A percentile compares a stretch with the other conserved stretches of the same genome.
Evolutionary conservation across 2,329 filamentous ascomycete genomes (phyloP).

Genomic region (Hypocrella siamensis): DNA sequence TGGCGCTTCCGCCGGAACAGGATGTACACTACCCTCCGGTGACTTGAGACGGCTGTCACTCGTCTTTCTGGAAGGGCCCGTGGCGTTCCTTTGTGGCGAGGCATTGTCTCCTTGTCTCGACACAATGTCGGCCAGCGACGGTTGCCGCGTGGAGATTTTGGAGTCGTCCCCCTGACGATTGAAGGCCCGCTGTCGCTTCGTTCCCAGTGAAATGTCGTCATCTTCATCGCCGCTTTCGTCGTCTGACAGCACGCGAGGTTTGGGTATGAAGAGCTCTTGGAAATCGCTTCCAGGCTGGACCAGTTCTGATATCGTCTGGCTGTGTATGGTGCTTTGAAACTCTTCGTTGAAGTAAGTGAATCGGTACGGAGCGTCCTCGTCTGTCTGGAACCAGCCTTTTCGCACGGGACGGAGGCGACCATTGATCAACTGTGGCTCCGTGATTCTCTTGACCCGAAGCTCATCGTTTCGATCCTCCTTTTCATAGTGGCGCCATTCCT

Average conservation of each 20-base stretch:
- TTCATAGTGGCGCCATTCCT: conserved; percentile 82
- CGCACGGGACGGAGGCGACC: conserved; percentile 72
- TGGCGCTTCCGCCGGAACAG: conserved; percentile 2
- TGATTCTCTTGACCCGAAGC: conserved; percentile 77
- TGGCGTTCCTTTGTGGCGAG: conserved; percentile 15
- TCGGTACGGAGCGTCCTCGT: conserved; percentile 81
- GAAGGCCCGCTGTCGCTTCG: conserved; percentile 10
- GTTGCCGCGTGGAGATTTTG: conserved; percentile 27
- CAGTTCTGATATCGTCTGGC: conserved; percentile 85
- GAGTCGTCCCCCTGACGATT: conserved; percentile 21
- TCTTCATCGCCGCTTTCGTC: conserved; percentile 52
- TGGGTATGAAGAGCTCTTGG: conserved; percentile 76
- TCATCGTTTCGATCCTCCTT: conserved; percentile 71
- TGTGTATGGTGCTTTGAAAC: conserved; percentile 89
- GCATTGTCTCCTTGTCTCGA: conserved; percentile 12
- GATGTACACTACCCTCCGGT: conserved; percentile 11
- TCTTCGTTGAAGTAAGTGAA: conserved; percentile 99
- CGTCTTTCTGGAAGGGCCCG: conserved; percentile 25
- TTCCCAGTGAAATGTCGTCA: conserved; percentile 13
- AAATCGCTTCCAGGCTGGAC: conserved; percentile 76
- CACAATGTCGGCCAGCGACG: conserved; percentile 24
- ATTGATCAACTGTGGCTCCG: conserved; percentile 82
- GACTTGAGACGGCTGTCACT: conserved; percentile 31
- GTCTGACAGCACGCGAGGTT: conserved; percentile 61
- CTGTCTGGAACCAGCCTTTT: conserved; percentile 68